Evolutionary conservation across 768 basidiomycete genomes (phyloP).

Genomic region (Serendipita sp.): DNA sequence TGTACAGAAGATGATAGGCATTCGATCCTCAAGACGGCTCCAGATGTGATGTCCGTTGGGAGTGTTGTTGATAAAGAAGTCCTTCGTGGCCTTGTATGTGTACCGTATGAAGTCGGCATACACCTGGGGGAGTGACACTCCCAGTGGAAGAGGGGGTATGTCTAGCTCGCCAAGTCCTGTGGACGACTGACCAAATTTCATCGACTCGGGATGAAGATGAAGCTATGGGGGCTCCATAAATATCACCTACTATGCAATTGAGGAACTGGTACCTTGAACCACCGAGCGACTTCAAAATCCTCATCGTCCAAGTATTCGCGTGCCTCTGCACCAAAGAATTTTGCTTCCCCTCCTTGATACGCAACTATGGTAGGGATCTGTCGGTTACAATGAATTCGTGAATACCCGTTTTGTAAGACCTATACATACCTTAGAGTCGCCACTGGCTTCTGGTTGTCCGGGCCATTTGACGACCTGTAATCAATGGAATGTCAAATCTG

Average conservation of each 20-base stretch:
- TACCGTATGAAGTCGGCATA: constrained; percentile 8
- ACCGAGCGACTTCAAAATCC: neutral
- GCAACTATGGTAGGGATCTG: neutral
- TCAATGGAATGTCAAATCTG: too few relatives aligned
- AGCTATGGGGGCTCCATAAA: neutral
- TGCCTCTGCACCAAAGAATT: neutral
- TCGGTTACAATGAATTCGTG: too few relatives aligned
- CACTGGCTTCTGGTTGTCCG: constrained; percentile 2
- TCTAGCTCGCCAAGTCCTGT: neutral
- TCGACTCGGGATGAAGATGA: too few relatives aligned
- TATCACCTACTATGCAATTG: neutral
- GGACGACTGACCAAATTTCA: neutral
- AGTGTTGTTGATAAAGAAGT: neutral
- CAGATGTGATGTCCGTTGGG: constrained; percentile 6
- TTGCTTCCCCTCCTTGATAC: neutral
- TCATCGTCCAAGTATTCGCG: neutral
- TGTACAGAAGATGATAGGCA: constrained; percentile 11
- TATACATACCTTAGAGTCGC: neutral
- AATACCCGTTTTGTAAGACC: too few relatives aligned
- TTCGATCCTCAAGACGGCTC: neutral
- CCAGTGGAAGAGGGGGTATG: neutral
- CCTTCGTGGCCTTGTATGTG: neutral
- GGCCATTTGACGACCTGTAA: constrained; percentile 5
- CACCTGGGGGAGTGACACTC: neutral
- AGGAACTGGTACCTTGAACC: neutral